phyloP scores from a whole-genome alignment of 2,329 filamentous ascomycete genomes.

The Tolypocladium paradoxum region DNA sequence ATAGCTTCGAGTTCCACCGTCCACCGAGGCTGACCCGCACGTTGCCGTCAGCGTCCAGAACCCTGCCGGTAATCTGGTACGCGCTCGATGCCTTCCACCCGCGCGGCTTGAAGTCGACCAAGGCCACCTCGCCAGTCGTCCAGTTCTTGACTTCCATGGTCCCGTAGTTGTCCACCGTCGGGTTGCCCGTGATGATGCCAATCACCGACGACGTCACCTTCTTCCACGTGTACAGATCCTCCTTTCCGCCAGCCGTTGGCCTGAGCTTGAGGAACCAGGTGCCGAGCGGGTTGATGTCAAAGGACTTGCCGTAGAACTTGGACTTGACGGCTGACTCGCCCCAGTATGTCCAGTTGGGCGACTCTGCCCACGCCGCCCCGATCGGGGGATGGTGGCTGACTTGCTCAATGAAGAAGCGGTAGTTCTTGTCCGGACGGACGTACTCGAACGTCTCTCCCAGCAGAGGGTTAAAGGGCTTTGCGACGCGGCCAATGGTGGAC shows the following conservation, averaged over 20 bases:
- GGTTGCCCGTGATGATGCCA: conserved; percentile 94
- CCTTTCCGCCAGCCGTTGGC: conserved; percentile 61
- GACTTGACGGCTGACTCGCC: conserved; percentile 92
- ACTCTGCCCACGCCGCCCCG: conserved; percentile 86
- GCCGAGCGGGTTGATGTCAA: conserved; percentile 90
- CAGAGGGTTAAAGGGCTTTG: conserved; percentile 95
- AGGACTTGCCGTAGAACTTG: conserved; percentile 95
- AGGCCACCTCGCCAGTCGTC: conserved; percentile 85
- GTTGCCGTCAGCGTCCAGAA: conserved; percentile 66
- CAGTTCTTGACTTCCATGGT: conserved; percentile 96
- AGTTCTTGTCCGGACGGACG: conserved; percentile 88
- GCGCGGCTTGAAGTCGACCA: conserved; percentile 85
- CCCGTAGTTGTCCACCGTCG: conserved; percentile 95
- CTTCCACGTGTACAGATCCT: conserved; percentile 96
- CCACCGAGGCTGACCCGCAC: conserved; percentile 86
- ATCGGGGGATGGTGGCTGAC: conserved; percentile 95
- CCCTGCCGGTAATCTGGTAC: conserved; percentile 79
- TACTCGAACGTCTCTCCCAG: conserved; percentile 97
- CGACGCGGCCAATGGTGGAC: conserved; percentile 90
- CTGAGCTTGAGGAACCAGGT: conserved; percentile 92
- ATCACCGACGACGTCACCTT: conserved; percentile 97
- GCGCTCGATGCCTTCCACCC: conserved; percentile 94
- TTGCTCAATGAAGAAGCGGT: conserved; percentile 97
- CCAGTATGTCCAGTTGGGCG: conserved; percentile 92
- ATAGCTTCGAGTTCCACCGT: conserved; percentile 95